A percentile compares a stretch with the other conserved stretches of the same genome.
Evolutionary conservation across 1,139 yeast species (phyloP).

Genomic region (Yamadazyma siamensis): DNA sequence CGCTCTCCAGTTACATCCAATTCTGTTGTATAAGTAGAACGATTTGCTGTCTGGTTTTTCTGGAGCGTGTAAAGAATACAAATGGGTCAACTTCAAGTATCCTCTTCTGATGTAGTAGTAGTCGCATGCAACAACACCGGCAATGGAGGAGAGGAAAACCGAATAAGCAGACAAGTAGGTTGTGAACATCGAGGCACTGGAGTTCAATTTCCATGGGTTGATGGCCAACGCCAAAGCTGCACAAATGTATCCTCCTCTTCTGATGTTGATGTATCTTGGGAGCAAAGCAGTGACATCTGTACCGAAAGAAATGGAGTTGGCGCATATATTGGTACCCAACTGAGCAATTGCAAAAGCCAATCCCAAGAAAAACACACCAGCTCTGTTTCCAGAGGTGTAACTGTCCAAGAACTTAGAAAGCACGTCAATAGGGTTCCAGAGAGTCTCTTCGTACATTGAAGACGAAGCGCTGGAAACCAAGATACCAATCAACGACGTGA

Average conservation of each 20-base stretch:
- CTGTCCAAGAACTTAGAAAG: conserved; percentile 62
- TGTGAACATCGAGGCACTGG: conserved; percentile 73
- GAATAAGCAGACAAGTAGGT: conserved; percentile 84
- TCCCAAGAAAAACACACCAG: conserved; percentile 81
- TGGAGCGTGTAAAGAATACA: conserved; percentile 47
- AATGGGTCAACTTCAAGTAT: conserved; percentile 56
- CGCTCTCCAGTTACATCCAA: conserved; percentile 83
- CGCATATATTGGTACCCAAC: conserved; percentile 88
- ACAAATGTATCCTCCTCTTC: conserved; percentile 83
- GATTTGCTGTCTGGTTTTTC: conserved; percentile 27
- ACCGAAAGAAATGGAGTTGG: conserved; percentile 86
- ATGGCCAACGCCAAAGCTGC: conserved; percentile 73
- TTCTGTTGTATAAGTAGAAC: conserved; percentile 55
- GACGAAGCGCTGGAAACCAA: conserved; percentile 81
- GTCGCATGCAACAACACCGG: conserved; percentile 79
- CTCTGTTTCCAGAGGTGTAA: conserved; percentile 57
- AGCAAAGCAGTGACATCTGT: conserved; percentile 84
- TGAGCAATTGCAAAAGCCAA: conserved; percentile 81
- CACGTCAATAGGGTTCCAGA: conserved; percentile 87
- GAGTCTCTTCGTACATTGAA: conserved; percentile 61
- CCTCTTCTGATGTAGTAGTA: conserved; percentile 79
- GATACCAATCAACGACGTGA: conserved; percentile 84
- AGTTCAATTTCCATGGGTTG: conserved; percentile 85
- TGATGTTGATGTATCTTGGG: conserved; percentile 71
- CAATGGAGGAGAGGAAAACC: conserved; percentile 81